Evolutionary conservation across 1,284 basidiomycete species (phyloP).

Genomic region (Boletellus deceptivus): DNA sequence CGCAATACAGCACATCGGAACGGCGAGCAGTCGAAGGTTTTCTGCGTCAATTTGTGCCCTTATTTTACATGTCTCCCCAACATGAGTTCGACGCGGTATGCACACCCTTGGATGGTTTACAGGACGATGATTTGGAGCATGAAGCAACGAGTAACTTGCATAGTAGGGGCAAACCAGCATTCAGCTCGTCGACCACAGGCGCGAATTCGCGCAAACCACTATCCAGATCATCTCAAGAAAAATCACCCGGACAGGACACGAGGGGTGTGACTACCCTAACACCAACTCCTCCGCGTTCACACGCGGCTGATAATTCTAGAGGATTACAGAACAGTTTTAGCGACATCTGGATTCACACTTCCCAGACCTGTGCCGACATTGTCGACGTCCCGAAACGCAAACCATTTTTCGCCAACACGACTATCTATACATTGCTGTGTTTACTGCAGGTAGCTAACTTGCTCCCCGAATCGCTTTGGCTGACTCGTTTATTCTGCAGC

Average conservation of each 20-base stretch:
- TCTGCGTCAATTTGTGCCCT: constrained; percentile 82
- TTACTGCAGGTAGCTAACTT: constrained; percentile 68
- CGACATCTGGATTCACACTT: constrained; percentile 62
- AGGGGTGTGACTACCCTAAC: constrained; percentile 1
- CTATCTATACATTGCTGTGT: constrained; percentile 88
- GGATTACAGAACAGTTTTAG: constrained; percentile 30
- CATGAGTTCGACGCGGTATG: constrained; percentile 79
- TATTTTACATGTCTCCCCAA: constrained; percentile 74
- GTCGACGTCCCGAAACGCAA: constrained; percentile 29
- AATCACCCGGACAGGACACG: constrained; percentile 30
- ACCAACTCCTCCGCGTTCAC: constrained; percentile 31
- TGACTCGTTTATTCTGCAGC: constrained; percentile 43
- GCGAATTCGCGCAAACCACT: constrained; percentile 78
- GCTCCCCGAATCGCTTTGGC: constrained; percentile 3
- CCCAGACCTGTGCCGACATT: constrained; percentile 34
- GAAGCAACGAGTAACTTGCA: constrained; percentile 46
- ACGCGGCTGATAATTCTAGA: constrained; percentile 36
- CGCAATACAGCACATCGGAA: constrained; percentile 74
- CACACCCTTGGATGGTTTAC: constrained; percentile 51
- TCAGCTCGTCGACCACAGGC: constrained; percentile 52
- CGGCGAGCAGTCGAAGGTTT: constrained; percentile 84
- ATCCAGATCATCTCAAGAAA: constrained; percentile 67
- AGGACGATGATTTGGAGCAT: constrained; percentile 47
- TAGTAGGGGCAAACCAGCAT: constrained; percentile 45
- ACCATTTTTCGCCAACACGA: constrained; percentile 90